These are phyloP conservation scores for Ananas comosus DNA, from an alignment of 176 grass and related monocot species.

Conservation along the genomic window DNA sequence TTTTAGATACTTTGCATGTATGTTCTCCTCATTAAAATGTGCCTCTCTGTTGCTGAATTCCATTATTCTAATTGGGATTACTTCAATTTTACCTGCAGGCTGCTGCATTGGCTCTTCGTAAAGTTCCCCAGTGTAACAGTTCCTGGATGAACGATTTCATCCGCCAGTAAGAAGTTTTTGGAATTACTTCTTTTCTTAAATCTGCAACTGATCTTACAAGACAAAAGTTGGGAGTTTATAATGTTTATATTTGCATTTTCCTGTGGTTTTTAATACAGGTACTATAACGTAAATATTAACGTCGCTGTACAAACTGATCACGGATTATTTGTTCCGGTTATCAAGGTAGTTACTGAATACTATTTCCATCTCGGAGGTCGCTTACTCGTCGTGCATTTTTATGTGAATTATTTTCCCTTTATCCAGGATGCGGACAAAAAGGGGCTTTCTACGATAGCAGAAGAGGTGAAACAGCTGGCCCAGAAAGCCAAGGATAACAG, in stretches of 20 bases:
- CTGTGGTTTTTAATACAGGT: constrained; percentile 36
- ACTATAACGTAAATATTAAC: constrained; percentile 90
- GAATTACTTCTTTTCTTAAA: not conserved
- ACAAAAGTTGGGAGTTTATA: not conserved
- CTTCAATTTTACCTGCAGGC: constrained; percentile 40
- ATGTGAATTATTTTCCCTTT: not conserved
- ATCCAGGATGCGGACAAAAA: constrained; percentile 94
- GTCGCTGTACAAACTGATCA: constrained; percentile 91
- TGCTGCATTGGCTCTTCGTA: constrained; percentile 83
- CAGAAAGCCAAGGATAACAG: constrained; percentile 80
- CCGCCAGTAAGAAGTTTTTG: constrained; percentile 56
- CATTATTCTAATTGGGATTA: constrained; percentile 2
- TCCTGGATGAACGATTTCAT: constrained; percentile 96
- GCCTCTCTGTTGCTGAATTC: not conserved
- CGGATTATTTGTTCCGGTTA: constrained; percentile 90
- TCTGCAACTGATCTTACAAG: not conserved
- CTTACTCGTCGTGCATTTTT: not conserved
- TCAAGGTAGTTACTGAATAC: constrained; percentile 41
- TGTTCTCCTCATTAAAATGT: not conserved
- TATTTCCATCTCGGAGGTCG: not conserved
- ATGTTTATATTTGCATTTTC: not conserved
- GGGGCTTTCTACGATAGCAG: constrained; percentile 71
- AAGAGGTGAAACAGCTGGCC: constrained; percentile 84
- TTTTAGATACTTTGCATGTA: not conserved
- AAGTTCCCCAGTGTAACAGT: constrained; percentile 89